Conservation (phyloP, 345 rosid genomes). For the Citrus maxima region DNA sequence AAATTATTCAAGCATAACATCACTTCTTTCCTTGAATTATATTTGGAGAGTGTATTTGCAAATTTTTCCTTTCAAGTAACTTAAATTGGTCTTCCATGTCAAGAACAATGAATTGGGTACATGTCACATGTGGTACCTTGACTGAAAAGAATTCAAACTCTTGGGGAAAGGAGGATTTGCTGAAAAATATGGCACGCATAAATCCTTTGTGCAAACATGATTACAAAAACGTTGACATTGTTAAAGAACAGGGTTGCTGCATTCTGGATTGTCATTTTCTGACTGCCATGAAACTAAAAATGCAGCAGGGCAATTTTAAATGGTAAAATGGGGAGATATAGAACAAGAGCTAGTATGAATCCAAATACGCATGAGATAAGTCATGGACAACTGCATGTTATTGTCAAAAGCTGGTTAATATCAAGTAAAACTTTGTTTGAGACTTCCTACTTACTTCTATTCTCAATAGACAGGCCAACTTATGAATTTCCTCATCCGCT, state of each 20-base stretch:
- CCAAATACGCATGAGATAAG: background rate
- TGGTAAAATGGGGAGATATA: background rate
- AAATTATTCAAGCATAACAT: background rate
- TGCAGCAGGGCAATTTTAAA: background rate
- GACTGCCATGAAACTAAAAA: background rate
- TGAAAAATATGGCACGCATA: background rate
- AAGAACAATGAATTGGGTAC: background rate
- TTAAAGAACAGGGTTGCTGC: background rate
- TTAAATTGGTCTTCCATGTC: background rate
- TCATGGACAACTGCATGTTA: background rate
- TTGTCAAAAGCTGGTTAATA: background rate
- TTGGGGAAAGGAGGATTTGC: background rate
- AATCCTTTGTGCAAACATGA: background rate
- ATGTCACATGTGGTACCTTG: background rate
- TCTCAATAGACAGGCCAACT: conserved; percentile 93
- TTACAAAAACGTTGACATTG: background rate
- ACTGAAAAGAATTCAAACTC: background rate
- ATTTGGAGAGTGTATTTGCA: background rate
- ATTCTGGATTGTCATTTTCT: background rate
- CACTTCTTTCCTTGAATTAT: background rate
- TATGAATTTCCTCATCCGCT: conserved; percentile 95
- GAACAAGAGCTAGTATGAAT: background rate
- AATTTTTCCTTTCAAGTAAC: background rate
- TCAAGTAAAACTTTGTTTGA: conserved; percentile 6
- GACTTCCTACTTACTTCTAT: conserved; percentile 47